Percentiles rank a stretch among this genome's conserved stretches.
phyloP scores from a whole-genome alignment of 768 basidiomycete genomes.

The Hebeloma cylindrosporum region DNA sequence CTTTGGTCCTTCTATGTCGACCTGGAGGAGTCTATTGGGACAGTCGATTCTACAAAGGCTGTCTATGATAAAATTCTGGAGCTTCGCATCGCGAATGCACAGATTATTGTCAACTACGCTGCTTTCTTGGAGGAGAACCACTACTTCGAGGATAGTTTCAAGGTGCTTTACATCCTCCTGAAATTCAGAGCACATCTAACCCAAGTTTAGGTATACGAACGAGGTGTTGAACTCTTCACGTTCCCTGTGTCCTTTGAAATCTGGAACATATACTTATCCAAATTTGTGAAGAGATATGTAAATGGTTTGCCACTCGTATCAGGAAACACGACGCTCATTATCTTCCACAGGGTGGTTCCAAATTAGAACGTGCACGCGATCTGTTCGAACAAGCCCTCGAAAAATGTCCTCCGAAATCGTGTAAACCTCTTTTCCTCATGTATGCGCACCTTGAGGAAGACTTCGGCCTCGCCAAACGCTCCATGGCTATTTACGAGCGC shows the following conservation, averaged over 20 bases:
- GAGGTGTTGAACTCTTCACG: conserved; percentile 95
- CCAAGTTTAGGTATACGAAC: conserved; percentile 77
- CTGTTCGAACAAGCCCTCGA: conserved; percentile 97
- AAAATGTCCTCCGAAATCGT: conserved; percentile 92
- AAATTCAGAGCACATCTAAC: conserved; percentile 12
- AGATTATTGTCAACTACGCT: conserved; percentile 96
- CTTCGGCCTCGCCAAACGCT: conserved; percentile 89
- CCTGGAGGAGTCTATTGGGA: conserved; percentile 94
- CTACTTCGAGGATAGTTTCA: conserved; percentile 99
- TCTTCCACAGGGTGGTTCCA: conserved; percentile 73
- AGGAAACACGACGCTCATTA: conserved; percentile 1
- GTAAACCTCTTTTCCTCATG: conserved; percentile 94
- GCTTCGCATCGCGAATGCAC: conserved; percentile 95
- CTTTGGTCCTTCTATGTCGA: conserved; percentile 99
- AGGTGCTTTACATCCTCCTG: conserved; percentile 44
- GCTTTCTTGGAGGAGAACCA: conserved; percentile 96
- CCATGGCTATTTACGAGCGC: conserved; percentile 94
- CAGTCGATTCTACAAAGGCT: conserved; percentile 85
- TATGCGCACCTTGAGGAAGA: conserved; percentile 97
- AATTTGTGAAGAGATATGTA: conserved; percentile 96
- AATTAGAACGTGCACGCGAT: conserved; percentile 94
- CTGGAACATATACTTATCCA: conserved; percentile 98
- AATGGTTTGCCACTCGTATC: conserved; percentile 28
- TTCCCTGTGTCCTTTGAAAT: conserved; percentile 98
- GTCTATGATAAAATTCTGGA: conserved; percentile 98